A percentile compares a stretch with the other conserved stretches of the same genome.
Evolutionary conservation across 805 yeast species (phyloP).

Genomic region (Helenozyma baotianmanensis): DNA sequence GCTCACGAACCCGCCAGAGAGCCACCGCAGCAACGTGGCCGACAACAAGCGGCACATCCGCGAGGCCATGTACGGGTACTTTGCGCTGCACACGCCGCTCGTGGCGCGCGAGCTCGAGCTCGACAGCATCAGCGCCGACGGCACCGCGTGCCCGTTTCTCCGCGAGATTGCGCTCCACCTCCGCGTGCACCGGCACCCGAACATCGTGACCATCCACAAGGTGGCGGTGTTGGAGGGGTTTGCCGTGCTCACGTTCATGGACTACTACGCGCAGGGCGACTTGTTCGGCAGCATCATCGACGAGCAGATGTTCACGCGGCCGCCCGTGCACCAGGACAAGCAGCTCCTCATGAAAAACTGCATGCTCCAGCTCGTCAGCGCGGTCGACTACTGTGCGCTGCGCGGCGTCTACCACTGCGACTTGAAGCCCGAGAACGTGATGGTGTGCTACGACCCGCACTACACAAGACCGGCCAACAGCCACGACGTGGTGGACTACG

Average conservation of each 20-base stretch:
- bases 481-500: constrained; percentile 28
- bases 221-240: constrained; percentile 54
- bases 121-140: constrained; percentile 19
- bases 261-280: constrained; percentile 81
- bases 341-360: constrained; percentile 41
- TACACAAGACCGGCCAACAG: constrained; percentile 17
- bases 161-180: constrained; percentile 73
- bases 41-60: constrained; percentile 52
- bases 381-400: constrained; percentile 29
- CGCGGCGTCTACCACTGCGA: constrained; percentile 38
- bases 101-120: constrained; percentile 6
- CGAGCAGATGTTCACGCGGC: constrained; percentile 52
- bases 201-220: constrained; percentile 70
- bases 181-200: constrained; percentile 72
- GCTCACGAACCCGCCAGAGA: constrained; percentile 55
- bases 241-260: constrained; percentile 74
- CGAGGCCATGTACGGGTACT: constrained; percentile 18
- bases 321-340: constrained; percentile 47
- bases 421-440: constrained; percentile 39
- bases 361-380: constrained; percentile 37
- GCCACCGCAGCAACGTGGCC: constrained; percentile 71
- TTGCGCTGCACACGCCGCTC: constrained; percentile 4
- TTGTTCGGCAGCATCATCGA: constrained; percentile 83
- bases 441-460: constrained; percentile 29
- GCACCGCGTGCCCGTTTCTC: constrained; percentile 32